Base-by-base conservation (phyloP, 805 yeast species). In the Wickerhamiella kurtzmanii region DNA sequence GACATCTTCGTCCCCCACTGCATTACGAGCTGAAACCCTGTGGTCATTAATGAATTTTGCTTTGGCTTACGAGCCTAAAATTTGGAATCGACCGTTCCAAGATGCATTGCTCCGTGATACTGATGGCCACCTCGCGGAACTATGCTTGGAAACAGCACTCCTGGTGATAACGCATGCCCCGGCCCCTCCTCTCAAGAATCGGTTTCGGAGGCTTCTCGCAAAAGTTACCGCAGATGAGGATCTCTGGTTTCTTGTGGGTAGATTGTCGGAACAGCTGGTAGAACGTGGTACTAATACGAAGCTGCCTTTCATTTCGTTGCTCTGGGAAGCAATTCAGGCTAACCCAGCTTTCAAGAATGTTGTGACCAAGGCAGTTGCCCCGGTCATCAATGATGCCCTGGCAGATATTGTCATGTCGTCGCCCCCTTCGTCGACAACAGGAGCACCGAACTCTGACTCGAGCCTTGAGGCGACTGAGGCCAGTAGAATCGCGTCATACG, bases 291-390 rank as follows among this genome's bases (percentile, higher is more conserved):
- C 35, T 3, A 44, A 38, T 8, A 28, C 47, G n/a, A 60, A 77
- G 2, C 64, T 70, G 2, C 88, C 81, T 56, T 58, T 74, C n/a
- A 62, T 76, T 4, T 70, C 81, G 59, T 59, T 88, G 6, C 53
- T 82, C 15, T 84, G 94, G 83, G 94, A 83, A 56, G 64, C 86
- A 39, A 64, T 76, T 32, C 89, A 84, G 58, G 79, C 86, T 54
- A 89, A 89, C 63, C 69, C 68, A 49, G 63, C 62, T 21, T 62
- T 38, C 8, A 11, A 18, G 9, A 25, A 8, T 38, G 22, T 38
- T 8, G 41, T 38, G 16, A 21, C 41, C 5, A 18, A 21, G 25
- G 41, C 41, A 18, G 41, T 38, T 11, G 41, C 41, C 5, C 41
- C 41, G 8, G 18, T 38, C 5, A 22, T 38, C 20, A 38, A 38